Base-by-base conservation (phyloP, 2,329 filamentous ascomycete genomes). In the Ophiosphaerella narmari region DNA sequence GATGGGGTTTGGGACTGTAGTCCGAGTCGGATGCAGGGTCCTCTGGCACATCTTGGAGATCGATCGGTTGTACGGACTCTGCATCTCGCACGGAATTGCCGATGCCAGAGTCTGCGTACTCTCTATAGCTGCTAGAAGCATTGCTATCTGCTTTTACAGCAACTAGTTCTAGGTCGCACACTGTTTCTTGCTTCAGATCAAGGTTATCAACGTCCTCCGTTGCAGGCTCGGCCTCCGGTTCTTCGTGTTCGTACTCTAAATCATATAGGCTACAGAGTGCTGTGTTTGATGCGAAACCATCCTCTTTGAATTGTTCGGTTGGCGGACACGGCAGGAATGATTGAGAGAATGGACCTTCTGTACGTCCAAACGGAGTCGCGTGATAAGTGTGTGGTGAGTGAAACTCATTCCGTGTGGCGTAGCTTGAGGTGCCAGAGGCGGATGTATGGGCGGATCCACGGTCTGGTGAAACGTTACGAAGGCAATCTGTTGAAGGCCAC, bases 51-150 rank as follows among this genome's bases (percentile, higher is more conserved):
- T 70, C 67, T 21, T 53, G 57, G 5, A 57, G 50, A 11, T 60
- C 58, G 16, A 67, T 57, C 4, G 68, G 70, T 49, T 72, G 66
- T 5, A 74, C 72, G 5, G 65, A 72, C 51, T 75, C 71, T 13
- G 69, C 68, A 31, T 71, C 71, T 35, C 71, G 60, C 5, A 63
- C 49, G 12, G 67, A 70, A 26, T 59, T 57, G 32, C 55, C 60
- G 29, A 71, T 61, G 5, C 57, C 57, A 7, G 68, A 66, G 44
- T 70, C 66, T 16, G 65, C 46, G 44, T 63, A 65, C 7, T 52
- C 46, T 5, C 40, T 55, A 48, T 59, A 61, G 14, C 31, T 34
- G 2, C 54, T 43, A 9, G 38, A 31, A 6, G 47, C 21, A 8
- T 56, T 34, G 5, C 45, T 40, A 37, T 66, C 64, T n/a, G 51